These are phyloP conservation scores for Vitis rupestris DNA, from an alignment of 164 flowering plant genomes.

Conservation along the genomic window DNA sequence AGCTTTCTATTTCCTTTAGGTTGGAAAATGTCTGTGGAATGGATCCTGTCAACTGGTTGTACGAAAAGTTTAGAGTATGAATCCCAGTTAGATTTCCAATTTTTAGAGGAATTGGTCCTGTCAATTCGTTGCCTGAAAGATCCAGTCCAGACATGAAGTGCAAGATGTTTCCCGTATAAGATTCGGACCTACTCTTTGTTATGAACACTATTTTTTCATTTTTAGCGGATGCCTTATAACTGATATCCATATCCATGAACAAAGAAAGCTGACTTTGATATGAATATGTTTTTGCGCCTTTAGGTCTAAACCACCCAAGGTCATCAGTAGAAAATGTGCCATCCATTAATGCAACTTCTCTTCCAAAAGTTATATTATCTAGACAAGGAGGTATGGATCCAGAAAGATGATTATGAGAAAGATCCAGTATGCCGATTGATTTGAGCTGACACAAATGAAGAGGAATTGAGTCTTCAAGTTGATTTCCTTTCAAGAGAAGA, in stretches of 20 bases:
- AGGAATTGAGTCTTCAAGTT: neutral
- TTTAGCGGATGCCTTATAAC: neutral
- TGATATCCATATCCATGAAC: neutral
- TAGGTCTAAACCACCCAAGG: no score
- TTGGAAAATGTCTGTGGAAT: conserved; percentile 18
- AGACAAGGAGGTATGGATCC: conserved; percentile 20
- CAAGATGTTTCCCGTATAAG: conserved; percentile 9
- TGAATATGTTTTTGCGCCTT: no score
- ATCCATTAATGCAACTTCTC: conserved; percentile 1
- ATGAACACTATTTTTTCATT: conserved; percentile 11
- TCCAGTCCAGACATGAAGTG: conserved; percentile 19
- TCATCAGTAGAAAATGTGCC: neutral
- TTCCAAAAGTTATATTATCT: conserved; percentile 3
- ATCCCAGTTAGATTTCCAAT: conserved; percentile 12
- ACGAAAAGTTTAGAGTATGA: conserved; percentile 16
- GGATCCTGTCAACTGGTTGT: conserved; percentile 16
- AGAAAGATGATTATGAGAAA: conserved; percentile 6
- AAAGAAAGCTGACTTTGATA: no score
- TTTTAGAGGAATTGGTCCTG: conserved; percentile 20
- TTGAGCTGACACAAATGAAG: neutral
- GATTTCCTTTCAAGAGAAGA: neutral
- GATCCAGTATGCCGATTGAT: neutral
- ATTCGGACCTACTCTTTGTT: conserved; percentile 8
- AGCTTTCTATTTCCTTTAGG: conserved; percentile 18
- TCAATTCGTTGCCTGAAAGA: conserved; percentile 21